Evolutionary conservation across 805 yeast genomes (phyloP), one percentile per base, ranked within the genome.

Genomic region (Kuraishia capsulata): DNA sequence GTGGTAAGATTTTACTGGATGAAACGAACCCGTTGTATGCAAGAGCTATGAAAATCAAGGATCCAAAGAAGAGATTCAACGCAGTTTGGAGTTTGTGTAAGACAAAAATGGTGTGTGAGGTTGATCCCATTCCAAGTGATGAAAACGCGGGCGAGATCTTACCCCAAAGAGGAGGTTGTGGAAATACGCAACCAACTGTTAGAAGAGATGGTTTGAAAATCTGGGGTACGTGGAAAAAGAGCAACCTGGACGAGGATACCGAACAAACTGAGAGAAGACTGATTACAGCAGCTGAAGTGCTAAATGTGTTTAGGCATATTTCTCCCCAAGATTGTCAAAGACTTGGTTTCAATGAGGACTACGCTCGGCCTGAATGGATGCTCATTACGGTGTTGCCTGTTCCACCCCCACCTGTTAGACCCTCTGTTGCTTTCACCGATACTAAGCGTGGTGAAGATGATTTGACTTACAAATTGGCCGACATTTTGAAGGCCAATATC

Each of bases 361-460:
- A 86, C 53, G 92, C 99, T 2, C 81, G 98, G 52, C 99, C 99
- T 2, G 99, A 92, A 64, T 92, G 98, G 99, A 77, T 92, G 79
- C 72, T 92, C 43, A 76, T 92, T 48, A 88, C 97, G 2, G 97
- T 92, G n/a, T 69, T 92, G 52, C 98, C 99, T 1, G 98, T 92
- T 16, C 99, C 99, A 33, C 99, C 99, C 37, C 99, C 99, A 44
- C 97, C 97, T 26, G 99, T 92, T 25, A 81, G 99, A 61, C 99
- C 99, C 9, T 85, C 96, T 19, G 92, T 92, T 65, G 96, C 98
- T 2, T 89, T 92, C 53, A 92, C 92, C 49, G 98, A 92, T 57
- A 86, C 97, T 9, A 96, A 95, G 44, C 80, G 98, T 66, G 97
- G 97, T 50, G 98, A 92, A 62, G 99, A 92, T 76, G 99, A 92